Evolutionary conservation across 495 filamentous ascomycete genomes (phyloP).

Genomic region (Penicillium salamii): DNA sequence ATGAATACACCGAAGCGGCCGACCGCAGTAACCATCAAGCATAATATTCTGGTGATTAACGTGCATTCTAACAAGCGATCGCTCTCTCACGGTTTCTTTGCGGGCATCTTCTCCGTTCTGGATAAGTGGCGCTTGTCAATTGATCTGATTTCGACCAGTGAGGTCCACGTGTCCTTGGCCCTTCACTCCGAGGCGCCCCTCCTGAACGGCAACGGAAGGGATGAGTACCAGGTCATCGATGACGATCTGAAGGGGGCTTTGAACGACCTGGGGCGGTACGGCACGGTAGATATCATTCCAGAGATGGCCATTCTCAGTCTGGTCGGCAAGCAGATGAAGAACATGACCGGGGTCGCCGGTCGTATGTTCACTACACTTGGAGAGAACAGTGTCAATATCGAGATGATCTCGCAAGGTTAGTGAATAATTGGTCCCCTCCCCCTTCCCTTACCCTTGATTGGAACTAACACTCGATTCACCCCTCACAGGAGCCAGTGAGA

Average conservation of each 20-base stretch:
- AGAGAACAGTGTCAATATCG: slow-evolving; percentile 85
- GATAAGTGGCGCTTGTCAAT: slow-evolving; percentile 77
- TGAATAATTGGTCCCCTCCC: slow-evolving; percentile 15
- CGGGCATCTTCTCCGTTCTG: slow-evolving; percentile 82
- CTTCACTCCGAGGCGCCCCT: slow-evolving; percentile 66
- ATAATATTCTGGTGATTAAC: slow-evolving; percentile 87
- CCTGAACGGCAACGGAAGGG: slow-evolving; percentile 53
- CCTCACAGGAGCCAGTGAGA: slow-evolving; percentile 83
- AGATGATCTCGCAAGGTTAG: slow-evolving; percentile 96
- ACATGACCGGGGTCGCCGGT: slow-evolving; percentile 87
- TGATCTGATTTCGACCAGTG: slow-evolving; percentile 88
- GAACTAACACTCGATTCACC: slow-evolving; percentile 16
- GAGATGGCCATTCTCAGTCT: slow-evolving; percentile 90
- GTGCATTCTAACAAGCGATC: slow-evolving; percentile 91
- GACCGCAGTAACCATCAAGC: slow-evolving; percentile 95
- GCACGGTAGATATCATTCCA: slow-evolving; percentile 78
- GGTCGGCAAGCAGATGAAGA: slow-evolving; percentile 92
- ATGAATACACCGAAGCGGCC: slow-evolving; percentile 62
- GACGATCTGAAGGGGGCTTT: slow-evolving; percentile 63
- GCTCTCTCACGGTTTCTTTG: slow-evolving; percentile 87
- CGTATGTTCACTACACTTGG: slow-evolving; percentile 87
- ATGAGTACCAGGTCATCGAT: slow-evolving; percentile 62
- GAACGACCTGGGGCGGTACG: slow-evolving; percentile 69
- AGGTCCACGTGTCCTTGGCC: slow-evolving; percentile 95
- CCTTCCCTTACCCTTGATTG: slow-evolving; percentile 4